Evolutionary conservation across 495 filamentous ascomycete genomes (phyloP).

Genomic region (Elaphomyces granulatus): DNA sequence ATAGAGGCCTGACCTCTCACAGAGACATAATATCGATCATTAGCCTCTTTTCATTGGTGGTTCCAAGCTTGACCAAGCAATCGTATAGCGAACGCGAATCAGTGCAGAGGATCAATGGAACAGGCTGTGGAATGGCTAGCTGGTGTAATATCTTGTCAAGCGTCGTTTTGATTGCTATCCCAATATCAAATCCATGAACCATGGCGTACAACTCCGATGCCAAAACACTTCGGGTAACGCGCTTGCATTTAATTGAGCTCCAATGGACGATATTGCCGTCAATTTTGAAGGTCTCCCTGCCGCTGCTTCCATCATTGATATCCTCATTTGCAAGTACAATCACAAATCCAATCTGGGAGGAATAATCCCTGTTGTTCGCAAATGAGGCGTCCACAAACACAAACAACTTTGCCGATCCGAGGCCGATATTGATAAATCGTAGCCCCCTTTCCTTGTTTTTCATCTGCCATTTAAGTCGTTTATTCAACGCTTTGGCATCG

Average conservation of each 20-base stretch:
- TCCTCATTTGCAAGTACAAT: constrained; percentile 4
- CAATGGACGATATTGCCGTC: constrained; percentile 8
- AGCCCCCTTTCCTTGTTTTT: not conserved
- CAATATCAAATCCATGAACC: constrained; percentile 2
- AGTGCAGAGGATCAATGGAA: not conserved
- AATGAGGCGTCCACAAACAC: constrained; percentile 8
- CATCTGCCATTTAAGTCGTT: not conserved
- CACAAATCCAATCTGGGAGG: constrained; percentile 8
- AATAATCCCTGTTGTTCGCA: constrained; percentile 8
- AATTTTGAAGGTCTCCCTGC: not conserved
- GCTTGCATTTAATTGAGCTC: constrained; percentile 8
- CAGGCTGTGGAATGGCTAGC: not conserved
- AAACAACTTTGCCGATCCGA: constrained; percentile 1
- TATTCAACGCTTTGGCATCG: constrained; percentile 1
- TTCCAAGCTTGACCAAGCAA: constrained; percentile 4
- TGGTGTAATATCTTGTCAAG: not conserved
- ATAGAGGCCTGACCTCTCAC: too few species aligned
- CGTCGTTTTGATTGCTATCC: constrained; percentile 1
- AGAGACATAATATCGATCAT: constrained; percentile 1
- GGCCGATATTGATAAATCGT: not conserved
- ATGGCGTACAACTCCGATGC: not conserved
- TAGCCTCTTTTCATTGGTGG: not conserved
- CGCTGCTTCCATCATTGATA: not conserved
- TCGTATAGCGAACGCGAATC: constrained; percentile 5
- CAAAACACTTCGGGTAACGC: constrained; percentile 6